Evolutionary conservation across 106 monocot genomes (phyloP).

Genomic region (Dioscorea zingiberensis): DNA sequence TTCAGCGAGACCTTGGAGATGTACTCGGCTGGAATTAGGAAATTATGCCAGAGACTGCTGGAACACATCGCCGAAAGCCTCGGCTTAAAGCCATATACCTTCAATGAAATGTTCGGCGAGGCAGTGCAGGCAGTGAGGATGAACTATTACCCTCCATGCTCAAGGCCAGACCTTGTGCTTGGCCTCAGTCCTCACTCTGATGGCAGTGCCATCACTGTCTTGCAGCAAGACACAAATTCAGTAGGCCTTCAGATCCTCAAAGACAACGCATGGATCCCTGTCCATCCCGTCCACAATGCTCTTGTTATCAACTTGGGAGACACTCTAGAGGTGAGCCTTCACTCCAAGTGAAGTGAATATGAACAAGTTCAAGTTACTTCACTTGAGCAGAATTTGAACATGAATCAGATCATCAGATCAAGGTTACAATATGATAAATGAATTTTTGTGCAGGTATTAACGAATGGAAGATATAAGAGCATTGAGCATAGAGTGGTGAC

Average conservation of each 20-base stretch:
- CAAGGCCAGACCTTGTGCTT: slow-evolving; percentile 54
- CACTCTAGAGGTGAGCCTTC: slow-evolving; percentile 38
- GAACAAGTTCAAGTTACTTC: no score
- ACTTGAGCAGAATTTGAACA: background rate
- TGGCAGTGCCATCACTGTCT: slow-evolving; percentile 52
- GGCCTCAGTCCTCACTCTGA: slow-evolving; percentile 66
- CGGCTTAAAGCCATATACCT: slow-evolving; percentile 9
- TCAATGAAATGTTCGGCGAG: slow-evolving; percentile 53
- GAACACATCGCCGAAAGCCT: slow-evolving; percentile 32
- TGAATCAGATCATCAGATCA: background rate
- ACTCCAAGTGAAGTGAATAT: no score
- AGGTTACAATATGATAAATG: background rate
- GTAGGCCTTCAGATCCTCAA: slow-evolving; percentile 50
- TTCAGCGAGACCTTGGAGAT: slow-evolving; percentile 45
- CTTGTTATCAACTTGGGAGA: slow-evolving; percentile 72
- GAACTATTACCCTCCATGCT: slow-evolving; percentile 69
- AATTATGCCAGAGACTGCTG: slow-evolving; percentile 34
- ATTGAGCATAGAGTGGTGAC: slow-evolving; percentile 65
- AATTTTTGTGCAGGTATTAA: slow-evolving; percentile 36
- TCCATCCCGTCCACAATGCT: slow-evolving; percentile 37
- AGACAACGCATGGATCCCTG: slow-evolving; percentile 35
- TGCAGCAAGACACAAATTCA: slow-evolving; percentile 41
- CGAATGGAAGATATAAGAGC: slow-evolving; percentile 71
- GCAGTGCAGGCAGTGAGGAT: slow-evolving; percentile 56
- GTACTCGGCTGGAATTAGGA: slow-evolving; percentile 41